Conservation (phyloP, 2,329 filamentous ascomycete species). For the Hypoxylon sp. region DNA sequence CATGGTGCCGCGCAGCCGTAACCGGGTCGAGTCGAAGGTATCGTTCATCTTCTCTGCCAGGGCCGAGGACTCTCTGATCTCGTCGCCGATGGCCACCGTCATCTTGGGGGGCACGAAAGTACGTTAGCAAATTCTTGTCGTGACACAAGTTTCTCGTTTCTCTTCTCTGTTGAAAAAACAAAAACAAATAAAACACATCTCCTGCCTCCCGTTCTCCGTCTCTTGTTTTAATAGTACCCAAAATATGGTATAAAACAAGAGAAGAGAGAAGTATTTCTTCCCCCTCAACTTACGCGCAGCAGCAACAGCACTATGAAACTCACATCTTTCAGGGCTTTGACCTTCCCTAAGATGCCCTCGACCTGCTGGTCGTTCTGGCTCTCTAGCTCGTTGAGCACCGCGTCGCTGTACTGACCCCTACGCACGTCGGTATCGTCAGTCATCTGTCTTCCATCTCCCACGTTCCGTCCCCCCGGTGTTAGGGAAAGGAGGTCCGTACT, state of each 20-base stretch:
- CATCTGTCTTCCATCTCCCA: constrained; percentile 1
- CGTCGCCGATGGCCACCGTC: constrained; percentile 92
- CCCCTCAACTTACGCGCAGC: constrained; percentile 44
- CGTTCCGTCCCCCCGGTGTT: background rate
- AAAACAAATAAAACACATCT: constrained; percentile 1
- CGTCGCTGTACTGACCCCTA: constrained; percentile 92
- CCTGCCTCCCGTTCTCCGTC: constrained; percentile 4
- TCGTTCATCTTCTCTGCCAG: constrained; percentile 97
- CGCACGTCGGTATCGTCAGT: constrained; percentile 8
- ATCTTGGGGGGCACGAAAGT: constrained; percentile 68
- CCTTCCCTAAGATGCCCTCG: constrained; percentile 91
- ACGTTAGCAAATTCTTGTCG: constrained; percentile 34
- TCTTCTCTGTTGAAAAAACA: background rate
- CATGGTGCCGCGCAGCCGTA: constrained; percentile 91
- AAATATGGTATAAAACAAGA: constrained; percentile 18
- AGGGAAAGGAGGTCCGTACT: constrained; percentile 57
- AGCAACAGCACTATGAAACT: constrained; percentile 55
- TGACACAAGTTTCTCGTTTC: background rate
- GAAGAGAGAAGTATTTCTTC: constrained; percentile 11
- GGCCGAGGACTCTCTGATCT: constrained; percentile 90
- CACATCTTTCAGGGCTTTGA: constrained; percentile 90
- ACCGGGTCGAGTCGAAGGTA: constrained; percentile 86
- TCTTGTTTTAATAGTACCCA: constrained; percentile 16
- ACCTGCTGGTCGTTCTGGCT: constrained; percentile 94
- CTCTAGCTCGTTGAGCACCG: constrained; percentile 92